These are phyloP conservation scores for Yamadazyma epiphylla DNA, from an alignment of 1,139 yeast genomes.

Conservation along the genomic window DNA sequence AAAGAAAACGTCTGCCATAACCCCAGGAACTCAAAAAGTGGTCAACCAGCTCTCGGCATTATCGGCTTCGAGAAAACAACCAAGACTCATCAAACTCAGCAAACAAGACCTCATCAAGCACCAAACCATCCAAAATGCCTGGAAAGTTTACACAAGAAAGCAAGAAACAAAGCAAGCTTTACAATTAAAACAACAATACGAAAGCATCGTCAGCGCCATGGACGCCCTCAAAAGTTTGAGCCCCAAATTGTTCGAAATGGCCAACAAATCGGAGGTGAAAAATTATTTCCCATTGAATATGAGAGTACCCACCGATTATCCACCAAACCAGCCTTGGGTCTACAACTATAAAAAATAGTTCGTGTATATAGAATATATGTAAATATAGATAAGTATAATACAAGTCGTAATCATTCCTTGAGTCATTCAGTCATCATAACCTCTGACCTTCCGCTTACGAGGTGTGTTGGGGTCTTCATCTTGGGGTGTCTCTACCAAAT, in stretches of 20 bases:
- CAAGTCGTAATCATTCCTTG: too few relatives aligned
- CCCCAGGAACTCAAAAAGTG: conserved; percentile 61
- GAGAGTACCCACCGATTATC: conserved; percentile 86
- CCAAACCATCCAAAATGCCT: conserved; percentile 77
- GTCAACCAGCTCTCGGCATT: conserved; percentile 79
- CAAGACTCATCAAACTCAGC: conserved; percentile 70
- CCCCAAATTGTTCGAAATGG: conserved; percentile 50
- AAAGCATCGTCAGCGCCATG: conserved; percentile 69
- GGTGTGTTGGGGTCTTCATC: conserved; percentile 1
- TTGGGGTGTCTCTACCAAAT: conserved; percentile 34
- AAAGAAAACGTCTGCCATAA: conserved; percentile 34
- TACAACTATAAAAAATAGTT: conserved; percentile 42
- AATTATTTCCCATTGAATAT: conserved; percentile 72
- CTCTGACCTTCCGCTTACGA: background rate
- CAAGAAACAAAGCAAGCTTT: conserved; percentile 38
- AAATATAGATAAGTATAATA: background rate
- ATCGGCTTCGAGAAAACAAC: conserved; percentile 85
- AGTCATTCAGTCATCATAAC: conserved; percentile 1
- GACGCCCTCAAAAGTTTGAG: conserved; percentile 53
- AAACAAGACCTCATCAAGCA: conserved; percentile 85
- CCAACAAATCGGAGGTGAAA: conserved; percentile 43
- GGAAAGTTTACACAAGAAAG: conserved; percentile 62
- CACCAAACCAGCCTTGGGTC: conserved; percentile 84
- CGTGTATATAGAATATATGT: background rate
- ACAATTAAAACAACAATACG: conserved; percentile 60